A percentile compares a stretch with the other conserved stretches of the same genome.
Evolutionary conservation across 2,329 filamentous ascomycete genomes (phyloP).

Genomic region (Ciborinia camelliae): DNA sequence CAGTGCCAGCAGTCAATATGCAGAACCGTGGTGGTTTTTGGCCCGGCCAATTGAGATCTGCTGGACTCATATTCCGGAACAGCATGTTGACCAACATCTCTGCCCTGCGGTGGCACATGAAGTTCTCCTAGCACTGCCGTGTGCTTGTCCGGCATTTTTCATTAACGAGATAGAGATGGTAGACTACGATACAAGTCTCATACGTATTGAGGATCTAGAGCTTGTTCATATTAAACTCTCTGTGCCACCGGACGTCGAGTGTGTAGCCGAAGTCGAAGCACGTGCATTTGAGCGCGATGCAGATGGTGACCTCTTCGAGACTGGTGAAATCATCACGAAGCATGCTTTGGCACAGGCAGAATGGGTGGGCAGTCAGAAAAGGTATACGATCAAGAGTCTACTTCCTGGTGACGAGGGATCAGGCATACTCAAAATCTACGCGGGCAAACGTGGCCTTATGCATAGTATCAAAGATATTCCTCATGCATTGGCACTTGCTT

Average conservation of each 20-base stretch:
- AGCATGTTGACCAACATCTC: constrained; percentile 86
- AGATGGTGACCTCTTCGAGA: constrained; percentile 93
- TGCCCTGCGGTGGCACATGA: constrained; percentile 85
- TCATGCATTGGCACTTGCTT: constrained; percentile 80
- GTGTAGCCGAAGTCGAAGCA: constrained; percentile 88
- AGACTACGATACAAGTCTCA: constrained; percentile 85
- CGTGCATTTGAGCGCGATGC: constrained; percentile 74
- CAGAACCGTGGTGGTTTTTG: constrained; percentile 94
- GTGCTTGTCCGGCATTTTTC: constrained; percentile 85
- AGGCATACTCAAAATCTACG: constrained; percentile 85
- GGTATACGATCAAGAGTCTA: constrained; percentile 89
- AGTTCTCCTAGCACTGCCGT: constrained; percentile 79
- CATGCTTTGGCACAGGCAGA: constrained; percentile 86
- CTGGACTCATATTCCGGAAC: constrained; percentile 91
- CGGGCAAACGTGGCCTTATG: constrained; percentile 92
- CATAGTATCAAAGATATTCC: constrained; percentile 96
- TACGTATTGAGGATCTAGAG: constrained; percentile 85
- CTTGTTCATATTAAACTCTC: constrained; percentile 86
- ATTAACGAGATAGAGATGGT: constrained; percentile 74
- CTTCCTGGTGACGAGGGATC: constrained; percentile 89
- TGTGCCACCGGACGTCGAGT: constrained; percentile 85
- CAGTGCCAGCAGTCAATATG: constrained; percentile 61
- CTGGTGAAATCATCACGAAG: constrained; percentile 80
- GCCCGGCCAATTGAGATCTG: constrained; percentile 82
- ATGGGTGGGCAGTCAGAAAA: constrained; percentile 83